Evolutionary conservation across 257 asterid genomes (phyloP), one percentile per base, ranked within the genome.

Genomic region (Buddleja alternifolia): DNA sequence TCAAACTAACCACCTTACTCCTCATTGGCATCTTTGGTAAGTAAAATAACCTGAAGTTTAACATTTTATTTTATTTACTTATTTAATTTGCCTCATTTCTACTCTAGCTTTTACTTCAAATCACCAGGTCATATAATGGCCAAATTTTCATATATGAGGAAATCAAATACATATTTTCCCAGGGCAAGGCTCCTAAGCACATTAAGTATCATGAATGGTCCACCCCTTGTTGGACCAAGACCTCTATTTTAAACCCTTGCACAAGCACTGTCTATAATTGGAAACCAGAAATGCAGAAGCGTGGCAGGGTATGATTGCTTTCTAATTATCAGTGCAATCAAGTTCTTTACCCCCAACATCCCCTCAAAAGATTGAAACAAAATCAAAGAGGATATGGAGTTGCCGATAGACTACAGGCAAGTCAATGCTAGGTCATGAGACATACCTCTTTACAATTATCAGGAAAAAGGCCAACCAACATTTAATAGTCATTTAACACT

Each of bases 1-100:
- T 42, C 52, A 47, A 67, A 67, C n/a, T 56, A 8, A 25, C 57
- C 66, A 47, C 21, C 40, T 17, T 19, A 69, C 58, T 24, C 4
- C 29, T 14, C 16, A 69, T 45, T 17, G 61, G 32, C 29, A 23
- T 17, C 52, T 60, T 48, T 20, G 10, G 44, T 42, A 36, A 47
- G 34, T n/a, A 44, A 25, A 23, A 61, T 10, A 34, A 10, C 11
- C 45, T 25, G 37, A 61, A 50, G 16, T n/a, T 5, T 34, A 3
- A n/a, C n/a, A n/a, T n/a, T n/a, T n/a, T n/a, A n/a, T n/a, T n/a
- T n/a, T n/a, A n/a, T n/a, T n/a, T n/a, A n/a, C n/a, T n/a, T n/a
- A n/a, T n/a, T n/a, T n/a, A n/a, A n/a, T n/a, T n/a, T n/a, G n/a
- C n/a, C n/a, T 12, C 23, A 10, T 15, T n/a, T 29, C 10, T 0